Evolutionary conservation across 257 asterid species (phyloP).

Genomic region (Asclepias syriaca): DNA sequence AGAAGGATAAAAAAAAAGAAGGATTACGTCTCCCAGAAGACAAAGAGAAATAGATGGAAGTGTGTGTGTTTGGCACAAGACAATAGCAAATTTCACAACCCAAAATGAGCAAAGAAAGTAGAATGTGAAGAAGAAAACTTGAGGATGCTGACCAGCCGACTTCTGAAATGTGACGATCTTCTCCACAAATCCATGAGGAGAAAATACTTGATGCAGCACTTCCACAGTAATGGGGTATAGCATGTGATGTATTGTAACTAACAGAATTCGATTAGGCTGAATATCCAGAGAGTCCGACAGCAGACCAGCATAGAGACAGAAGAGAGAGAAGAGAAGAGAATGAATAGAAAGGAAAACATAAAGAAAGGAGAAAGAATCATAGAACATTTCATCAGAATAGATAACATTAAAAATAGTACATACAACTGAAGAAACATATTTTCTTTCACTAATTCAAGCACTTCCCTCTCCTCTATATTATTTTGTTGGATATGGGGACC

Average conservation of each 20-base stretch:
- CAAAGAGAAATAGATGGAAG: background rate
- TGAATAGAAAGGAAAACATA: slow-evolving; percentile 57
- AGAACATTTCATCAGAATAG: slow-evolving; percentile 8
- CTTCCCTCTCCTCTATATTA: background rate
- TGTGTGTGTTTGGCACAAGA: slow-evolving; percentile 2
- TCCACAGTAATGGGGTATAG: slow-evolving; percentile 99
- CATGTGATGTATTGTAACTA: slow-evolving; percentile 99
- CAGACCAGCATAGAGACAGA: slow-evolving; percentile 76
- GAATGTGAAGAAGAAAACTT: slow-evolving; percentile 50
- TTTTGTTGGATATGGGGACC: background rate
- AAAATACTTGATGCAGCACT: slow-evolving; percentile 99
- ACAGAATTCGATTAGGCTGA: slow-evolving; percentile 99
- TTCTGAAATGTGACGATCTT: slow-evolving; percentile 99
- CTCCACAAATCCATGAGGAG: slow-evolving; percentile 99
- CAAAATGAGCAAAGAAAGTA: slow-evolving; percentile 28
- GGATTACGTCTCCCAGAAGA: background rate
- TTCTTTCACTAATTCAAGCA: background rate
- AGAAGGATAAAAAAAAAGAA: too few species aligned
- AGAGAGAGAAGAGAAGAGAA: slow-evolving; percentile 81
- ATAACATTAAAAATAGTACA: slow-evolving; percentile 7
- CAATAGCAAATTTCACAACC: background rate
- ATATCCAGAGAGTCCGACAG: slow-evolving; percentile 72
- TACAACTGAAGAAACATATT: background rate
- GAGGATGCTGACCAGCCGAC: slow-evolving; percentile 99
- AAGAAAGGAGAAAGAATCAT: slow-evolving; percentile 40